phyloP scores from a whole-genome alignment of 1,284 basidiomycete species.

The Rhodotorula sp. region DNA sequence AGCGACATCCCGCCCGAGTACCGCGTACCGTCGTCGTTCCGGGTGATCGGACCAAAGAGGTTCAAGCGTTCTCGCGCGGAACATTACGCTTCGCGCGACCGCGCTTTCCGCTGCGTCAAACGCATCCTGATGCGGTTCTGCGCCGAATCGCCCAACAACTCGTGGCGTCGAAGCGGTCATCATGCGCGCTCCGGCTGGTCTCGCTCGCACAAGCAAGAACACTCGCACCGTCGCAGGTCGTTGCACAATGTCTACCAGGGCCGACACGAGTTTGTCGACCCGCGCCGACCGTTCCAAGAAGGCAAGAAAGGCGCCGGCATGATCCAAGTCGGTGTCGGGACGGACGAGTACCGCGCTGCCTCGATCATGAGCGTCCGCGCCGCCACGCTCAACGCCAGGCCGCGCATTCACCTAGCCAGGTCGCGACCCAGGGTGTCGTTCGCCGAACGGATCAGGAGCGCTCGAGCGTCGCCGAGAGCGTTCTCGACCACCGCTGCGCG shows the following conservation, averaged over 20 bases:
- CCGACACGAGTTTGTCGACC: background rate
- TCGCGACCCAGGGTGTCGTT: background rate
- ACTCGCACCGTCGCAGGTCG: background rate
- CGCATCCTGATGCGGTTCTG: background rate
- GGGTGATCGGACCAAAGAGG: background rate
- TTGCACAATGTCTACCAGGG: background rate
- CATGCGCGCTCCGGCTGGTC: background rate
- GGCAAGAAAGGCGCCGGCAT: background rate
- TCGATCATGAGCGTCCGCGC: background rate
- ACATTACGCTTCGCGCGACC: background rate
- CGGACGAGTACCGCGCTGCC: conserved; percentile 2
- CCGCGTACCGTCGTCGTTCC: background rate
- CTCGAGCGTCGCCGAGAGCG: background rate
- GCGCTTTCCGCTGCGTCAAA: background rate
- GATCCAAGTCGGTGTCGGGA: conserved; percentile 1
- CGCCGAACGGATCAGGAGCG: too few species aligned
- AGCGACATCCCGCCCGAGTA: background rate
- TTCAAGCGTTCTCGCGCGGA: background rate
- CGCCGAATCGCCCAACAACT: background rate
- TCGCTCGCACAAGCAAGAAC: background rate
- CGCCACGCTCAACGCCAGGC: background rate
- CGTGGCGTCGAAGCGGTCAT: background rate
- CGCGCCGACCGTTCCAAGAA: background rate
- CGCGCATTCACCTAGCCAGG: background rate
- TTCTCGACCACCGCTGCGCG: conserved; percentile 1